Evolutionary conservation across 192 early-diverging fungal genomes (phyloP), one percentile per base, ranked within the genome.

Genomic region (Coemansia sp.): DNA sequence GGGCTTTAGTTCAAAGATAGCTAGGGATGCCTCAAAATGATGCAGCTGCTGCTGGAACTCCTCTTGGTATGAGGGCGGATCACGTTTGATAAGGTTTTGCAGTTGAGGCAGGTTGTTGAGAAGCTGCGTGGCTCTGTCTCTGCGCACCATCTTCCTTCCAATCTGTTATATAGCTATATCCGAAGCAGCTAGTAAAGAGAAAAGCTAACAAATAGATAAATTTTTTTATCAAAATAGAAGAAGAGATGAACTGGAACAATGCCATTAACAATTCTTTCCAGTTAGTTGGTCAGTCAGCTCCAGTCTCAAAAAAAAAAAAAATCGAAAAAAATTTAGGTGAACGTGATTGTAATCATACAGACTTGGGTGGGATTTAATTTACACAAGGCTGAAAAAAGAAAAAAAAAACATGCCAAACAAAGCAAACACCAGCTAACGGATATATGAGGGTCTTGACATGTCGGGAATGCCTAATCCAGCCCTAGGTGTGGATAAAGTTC

Each of bases 61-160:
- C 48, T 94, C 92, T 57, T 87, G 84, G 85, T 99, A 99, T 16
- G 95, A 96, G 60, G 76, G 75, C 9, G 95, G 90, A 74, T 99
- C 98, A 39, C 98, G 86, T 79, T 97, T 96, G 78, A 99, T 95
- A 54, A 97, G 87, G 81, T 99, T 99, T 84, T 99, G 98, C 65
- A 99, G 87, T 84, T 98, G 96, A 41, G 98, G 94, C 65, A 99
- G 87, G 88, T 99, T 82, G 76, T 63, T 81, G 6, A 81, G 78
- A 59, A 81, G 67, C 63, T 76, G 76, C 11, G 74, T 61, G 37
- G 78, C 71, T 54, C 74, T 71, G 52, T 59, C 51, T 26, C 68
- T 73, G 67, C 71, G 78, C 37, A 67, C 78, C 78, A 81, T 81
- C 41, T 41, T 48, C 41, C 13, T 18, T 52, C 21, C 32, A 32